A percentile compares a stretch with the other conserved stretches of the same genome.
Evolutionary conservation across 148 eudicot species (phyloP).

Genomic region (Amaranthus hypochondriacus): DNA sequence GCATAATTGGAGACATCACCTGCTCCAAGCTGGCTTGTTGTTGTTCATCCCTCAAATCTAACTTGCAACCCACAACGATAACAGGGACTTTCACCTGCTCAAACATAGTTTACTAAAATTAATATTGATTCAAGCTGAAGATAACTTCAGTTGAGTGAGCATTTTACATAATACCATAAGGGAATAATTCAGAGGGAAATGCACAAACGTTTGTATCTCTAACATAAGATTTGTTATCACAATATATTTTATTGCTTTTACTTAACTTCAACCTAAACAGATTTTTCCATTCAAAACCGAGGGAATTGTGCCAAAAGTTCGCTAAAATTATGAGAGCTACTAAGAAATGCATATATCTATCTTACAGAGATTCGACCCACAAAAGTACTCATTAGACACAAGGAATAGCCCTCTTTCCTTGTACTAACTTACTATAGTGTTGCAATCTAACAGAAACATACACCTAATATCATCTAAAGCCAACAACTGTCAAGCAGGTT

Average conservation of each 20-base stretch:
- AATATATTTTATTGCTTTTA: too few relatives aligned
- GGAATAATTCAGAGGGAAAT: too few relatives aligned
- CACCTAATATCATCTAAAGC: too few relatives aligned
- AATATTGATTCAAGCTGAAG: neutral
- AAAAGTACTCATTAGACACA: neutral
- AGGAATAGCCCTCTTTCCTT: neutral
- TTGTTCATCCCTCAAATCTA: slow-evolving; percentile 82
- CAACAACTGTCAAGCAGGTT: neutral
- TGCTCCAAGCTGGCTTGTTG: slow-evolving; percentile 71
- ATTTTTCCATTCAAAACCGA: too few relatives aligned
- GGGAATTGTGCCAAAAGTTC: neutral
- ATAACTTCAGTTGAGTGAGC: neutral
- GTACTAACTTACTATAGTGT: neutral
- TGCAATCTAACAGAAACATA: too few relatives aligned
- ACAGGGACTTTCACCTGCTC: slow-evolving; percentile 85
- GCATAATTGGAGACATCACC: slow-evolving; percentile 97
- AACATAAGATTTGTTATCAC: neutral
- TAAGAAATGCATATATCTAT: neutral
- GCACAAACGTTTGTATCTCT: too few relatives aligned
- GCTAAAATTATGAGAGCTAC: neutral
- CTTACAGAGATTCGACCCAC: neutral
- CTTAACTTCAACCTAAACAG: too few relatives aligned
- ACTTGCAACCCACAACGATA: slow-evolving; percentile 93
- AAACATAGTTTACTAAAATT: slow-evolving; percentile 8
- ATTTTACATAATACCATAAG: neutral